Percentiles rank a stretch among this genome's conserved stretches.
Evolutionary conservation across 2,329 filamentous ascomycete genomes (phyloP).

Genomic region (Samsoniella hepiali): DNA sequence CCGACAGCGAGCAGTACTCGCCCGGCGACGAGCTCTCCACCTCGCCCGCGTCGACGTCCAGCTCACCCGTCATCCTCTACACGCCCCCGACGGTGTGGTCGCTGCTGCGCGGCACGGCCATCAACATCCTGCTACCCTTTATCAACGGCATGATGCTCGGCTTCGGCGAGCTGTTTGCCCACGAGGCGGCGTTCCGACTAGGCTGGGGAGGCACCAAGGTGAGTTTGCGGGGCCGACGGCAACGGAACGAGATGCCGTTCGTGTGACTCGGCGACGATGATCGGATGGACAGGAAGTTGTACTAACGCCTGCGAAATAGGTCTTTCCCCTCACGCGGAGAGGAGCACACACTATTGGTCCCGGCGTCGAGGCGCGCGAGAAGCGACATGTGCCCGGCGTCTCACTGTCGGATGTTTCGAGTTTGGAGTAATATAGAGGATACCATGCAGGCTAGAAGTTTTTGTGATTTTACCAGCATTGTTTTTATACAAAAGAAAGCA

Average conservation of each 20-base stretch:
- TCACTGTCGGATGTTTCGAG: slow-evolving; percentile 63
- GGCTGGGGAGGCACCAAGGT: slow-evolving; percentile 96
- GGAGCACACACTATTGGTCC: slow-evolving; percentile 68
- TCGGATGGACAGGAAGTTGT: background rate
- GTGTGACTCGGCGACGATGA: background rate
- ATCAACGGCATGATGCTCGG: slow-evolving; percentile 98
- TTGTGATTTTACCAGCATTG: background rate
- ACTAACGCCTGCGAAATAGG: slow-evolving; percentile 34
- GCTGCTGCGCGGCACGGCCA: slow-evolving; percentile 80
- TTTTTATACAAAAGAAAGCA: slow-evolving; percentile 6
- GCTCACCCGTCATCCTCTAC: slow-evolving; percentile 77
- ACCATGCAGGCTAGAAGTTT: slow-evolving; percentile 3
- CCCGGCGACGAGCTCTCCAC: slow-evolving; percentile 59
- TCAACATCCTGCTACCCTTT: slow-evolving; percentile 93
- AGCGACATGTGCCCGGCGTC: slow-evolving; percentile 45
- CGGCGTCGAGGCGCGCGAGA: slow-evolving; percentile 74
- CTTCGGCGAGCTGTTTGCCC: slow-evolving; percentile 93
- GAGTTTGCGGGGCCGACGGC: slow-evolving; percentile 29
- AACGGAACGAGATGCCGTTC: background rate
- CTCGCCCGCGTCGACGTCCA: slow-evolving; percentile 52
- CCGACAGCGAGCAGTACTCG: slow-evolving; percentile 81
- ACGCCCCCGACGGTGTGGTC: slow-evolving; percentile 84
- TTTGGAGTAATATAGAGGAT: slow-evolving; percentile 39
- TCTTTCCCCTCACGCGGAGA: slow-evolving; percentile 59
- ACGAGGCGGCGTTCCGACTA: slow-evolving; percentile 88